Evolutionary conservation across 345 rosid genomes (phyloP), one percentile per base, ranked within the genome.

Genomic region (Anacardium occidentale): DNA sequence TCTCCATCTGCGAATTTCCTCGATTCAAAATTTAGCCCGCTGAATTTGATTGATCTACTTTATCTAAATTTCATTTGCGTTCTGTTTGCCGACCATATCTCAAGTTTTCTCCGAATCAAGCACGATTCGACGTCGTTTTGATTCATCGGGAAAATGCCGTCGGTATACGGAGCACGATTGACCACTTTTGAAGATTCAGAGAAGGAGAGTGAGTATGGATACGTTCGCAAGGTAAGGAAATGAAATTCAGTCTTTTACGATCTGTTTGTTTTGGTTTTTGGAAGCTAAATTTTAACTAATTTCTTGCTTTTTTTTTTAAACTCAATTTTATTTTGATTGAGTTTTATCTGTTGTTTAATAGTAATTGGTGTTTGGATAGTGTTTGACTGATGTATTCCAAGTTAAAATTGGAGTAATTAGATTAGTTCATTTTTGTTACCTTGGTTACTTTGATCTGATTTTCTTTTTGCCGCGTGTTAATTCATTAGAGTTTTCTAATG

Each of bases 171-270:
- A 82, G 89, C 88, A 50, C 87, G 94, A 60, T 77, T 93, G 76
- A 96, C 99, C 15, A 90, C 99, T 20, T 96, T 93, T 69, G 97
- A 96, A 80, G 99, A 96, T 70, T 79, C 89, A 18, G 98, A 93
- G 88, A 93, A 91, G 81, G 99, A 91, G 88, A 93, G 98, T 83
- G 97, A 96, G 90, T 93, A 91, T 77, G 99, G 99, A 61, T 93
- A 93, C 76, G 93, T 93, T 74, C 99, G 97, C 66, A 93, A 96
- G 99, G 98, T 91, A 24, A 60, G 10, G 10, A 10, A 12, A 20
- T 6, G 42, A 37, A 24, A 21, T 42, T 55, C 74, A 50, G 2
- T 18, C 3, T 54, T 58, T 2, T 68, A 17, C 7, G 62, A 12
- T 73, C 7, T 24, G n/a, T 37, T 13, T 37, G 21, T 51, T 64